Percentiles rank a stretch among this genome's conserved stretches.
Conservation (phyloP, 139 green algal species). For the Volvox africanus region DNA sequence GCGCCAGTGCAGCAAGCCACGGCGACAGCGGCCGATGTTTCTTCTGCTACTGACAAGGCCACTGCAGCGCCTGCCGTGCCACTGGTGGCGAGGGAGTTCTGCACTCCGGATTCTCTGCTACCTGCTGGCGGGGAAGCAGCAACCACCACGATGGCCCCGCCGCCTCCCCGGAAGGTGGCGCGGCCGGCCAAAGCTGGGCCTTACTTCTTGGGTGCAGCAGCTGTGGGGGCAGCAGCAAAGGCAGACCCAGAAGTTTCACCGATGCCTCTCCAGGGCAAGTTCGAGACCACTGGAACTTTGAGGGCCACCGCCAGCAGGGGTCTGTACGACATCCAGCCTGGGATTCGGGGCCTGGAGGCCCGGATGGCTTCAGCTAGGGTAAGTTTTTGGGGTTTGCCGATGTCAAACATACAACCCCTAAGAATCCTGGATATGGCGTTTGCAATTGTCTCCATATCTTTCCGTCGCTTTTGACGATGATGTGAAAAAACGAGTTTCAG, state of each 20-base stretch:
- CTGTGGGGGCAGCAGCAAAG: neutral
- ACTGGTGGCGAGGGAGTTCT: no score
- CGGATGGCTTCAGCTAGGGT: constrained; percentile 51
- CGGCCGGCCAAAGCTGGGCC: neutral
- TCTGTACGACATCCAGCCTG: constrained; percentile 52
- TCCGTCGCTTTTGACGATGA: neutral
- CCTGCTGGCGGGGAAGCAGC: neutral
- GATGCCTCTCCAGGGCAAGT: neutral
- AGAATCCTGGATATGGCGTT: no score
- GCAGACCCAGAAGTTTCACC: neutral
- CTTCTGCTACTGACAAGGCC: no score
- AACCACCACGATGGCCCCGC: neutral
- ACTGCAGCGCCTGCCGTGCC: no score
- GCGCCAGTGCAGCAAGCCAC: neutral
- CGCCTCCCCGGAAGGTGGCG: neutral
- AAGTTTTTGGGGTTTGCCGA: neutral
- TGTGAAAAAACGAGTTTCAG: neutral
- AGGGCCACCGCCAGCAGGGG: neutral
- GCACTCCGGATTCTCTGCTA: no score
- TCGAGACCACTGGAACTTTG: neutral
- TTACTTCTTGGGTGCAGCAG: neutral
- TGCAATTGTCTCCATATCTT: neutral
- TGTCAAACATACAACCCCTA: no score
- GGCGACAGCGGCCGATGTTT: neutral
- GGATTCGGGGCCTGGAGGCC: constrained; percentile 36